Percentiles rank a stretch among this genome's conserved stretches.
These are phyloP conservation scores for Xylaria longipes DNA, from an alignment of 495 filamentous ascomycete genomes.

Conservation along the genomic window DNA sequence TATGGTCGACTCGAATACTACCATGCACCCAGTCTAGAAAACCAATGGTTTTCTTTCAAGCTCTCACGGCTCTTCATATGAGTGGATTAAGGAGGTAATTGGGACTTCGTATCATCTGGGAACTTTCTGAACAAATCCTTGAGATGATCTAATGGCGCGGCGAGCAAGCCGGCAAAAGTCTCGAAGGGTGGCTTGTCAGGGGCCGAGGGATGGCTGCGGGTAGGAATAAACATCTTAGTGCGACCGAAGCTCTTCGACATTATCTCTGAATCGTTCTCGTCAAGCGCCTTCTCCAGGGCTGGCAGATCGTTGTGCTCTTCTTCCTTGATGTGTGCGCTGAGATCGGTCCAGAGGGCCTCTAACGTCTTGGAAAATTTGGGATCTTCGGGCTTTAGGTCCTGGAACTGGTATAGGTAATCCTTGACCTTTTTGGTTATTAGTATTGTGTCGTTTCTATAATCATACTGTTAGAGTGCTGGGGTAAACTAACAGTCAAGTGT, in stretches of 20 bases:
- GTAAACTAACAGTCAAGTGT: background rate
- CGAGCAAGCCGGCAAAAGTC: background rate
- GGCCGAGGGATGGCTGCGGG: background rate
- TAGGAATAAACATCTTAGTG: background rate
- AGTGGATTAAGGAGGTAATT: background rate
- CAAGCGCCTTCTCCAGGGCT: background rate
- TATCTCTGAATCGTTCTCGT: background rate
- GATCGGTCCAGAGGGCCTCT: background rate
- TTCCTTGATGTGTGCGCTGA: constrained; percentile 4
- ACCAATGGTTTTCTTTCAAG: background rate
- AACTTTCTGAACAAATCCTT: background rate
- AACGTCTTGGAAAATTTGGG: background rate
- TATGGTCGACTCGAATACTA: background rate
- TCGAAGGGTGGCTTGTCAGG: background rate
- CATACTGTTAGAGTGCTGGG: background rate
- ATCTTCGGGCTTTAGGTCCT: background rate
- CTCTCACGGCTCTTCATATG: too few species aligned
- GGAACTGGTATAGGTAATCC: background rate
- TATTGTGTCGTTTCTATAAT: background rate
- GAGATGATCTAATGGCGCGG: background rate
- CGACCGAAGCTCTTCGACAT: background rate
- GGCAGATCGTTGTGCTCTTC: background rate
- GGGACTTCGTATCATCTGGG: background rate
- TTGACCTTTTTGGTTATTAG: background rate
- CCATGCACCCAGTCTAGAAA: background rate